Conservation (phyloP, 257 asterid species). For the Oldenlandia corymbosa region DNA sequence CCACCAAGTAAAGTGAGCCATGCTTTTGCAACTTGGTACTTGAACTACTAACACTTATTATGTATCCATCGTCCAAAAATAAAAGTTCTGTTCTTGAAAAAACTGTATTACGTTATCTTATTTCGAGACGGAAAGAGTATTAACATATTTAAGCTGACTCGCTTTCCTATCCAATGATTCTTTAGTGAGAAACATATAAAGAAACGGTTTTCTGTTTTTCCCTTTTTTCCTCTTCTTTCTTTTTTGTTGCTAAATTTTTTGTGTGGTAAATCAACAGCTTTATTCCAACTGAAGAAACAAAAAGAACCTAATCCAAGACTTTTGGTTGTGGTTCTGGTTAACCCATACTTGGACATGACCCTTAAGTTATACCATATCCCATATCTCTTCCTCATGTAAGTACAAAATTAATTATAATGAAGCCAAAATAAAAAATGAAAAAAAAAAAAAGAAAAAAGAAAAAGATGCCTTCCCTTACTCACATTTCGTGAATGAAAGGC, state of each 20-base stretch:
- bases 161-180: constrained; percentile 59
- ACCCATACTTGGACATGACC: constrained; percentile 23
- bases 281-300: constrained; percentile 20
- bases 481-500: constrained; percentile 77
- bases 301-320: constrained; percentile 58
- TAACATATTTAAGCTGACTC: too few species aligned
- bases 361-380: constrained; percentile 12
- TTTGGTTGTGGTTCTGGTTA: constrained; percentile 45
- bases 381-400: constrained; percentile 18
- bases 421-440: not conserved
- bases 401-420: constrained; percentile 1
- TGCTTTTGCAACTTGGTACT: too few species aligned
- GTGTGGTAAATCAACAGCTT: constrained; percentile 11
- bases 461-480: constrained; percentile 43
- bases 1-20: too few species aligned
- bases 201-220: constrained; percentile 8
- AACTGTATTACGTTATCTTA: too few species aligned
- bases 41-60: too few species aligned
- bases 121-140: too few species aligned
- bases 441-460: constrained; percentile 1
- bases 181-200: constrained; percentile 32
- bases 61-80: too few species aligned
- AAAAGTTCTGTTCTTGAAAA: too few species aligned
- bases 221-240: constrained; percentile 5
- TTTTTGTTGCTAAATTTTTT: too few species aligned